Percentiles rank a stretch among this genome's conserved stretches.
Evolutionary conservation across 805 yeast genomes (phyloP).

Genomic region (Yarrowia deformans): DNA sequence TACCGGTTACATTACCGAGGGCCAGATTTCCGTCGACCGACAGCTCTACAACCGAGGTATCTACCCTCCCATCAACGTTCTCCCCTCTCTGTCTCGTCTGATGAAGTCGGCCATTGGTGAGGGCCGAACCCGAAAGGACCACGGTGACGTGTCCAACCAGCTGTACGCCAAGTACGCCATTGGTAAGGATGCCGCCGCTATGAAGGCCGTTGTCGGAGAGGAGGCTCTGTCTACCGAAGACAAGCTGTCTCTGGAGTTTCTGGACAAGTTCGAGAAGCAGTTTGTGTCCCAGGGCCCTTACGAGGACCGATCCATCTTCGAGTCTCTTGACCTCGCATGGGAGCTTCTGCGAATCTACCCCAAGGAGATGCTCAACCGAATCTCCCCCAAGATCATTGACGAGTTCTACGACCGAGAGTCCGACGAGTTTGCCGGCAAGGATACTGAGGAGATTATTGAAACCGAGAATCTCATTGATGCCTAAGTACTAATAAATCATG

Average conservation of each 20-base stretch:
- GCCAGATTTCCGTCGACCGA: constrained; percentile 97
- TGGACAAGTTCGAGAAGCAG: constrained; percentile 96
- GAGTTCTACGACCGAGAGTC: constrained; percentile 94
- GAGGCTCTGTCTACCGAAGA: constrained; percentile 98
- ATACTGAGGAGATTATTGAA: constrained; percentile 48
- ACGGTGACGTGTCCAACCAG: constrained; percentile 99
- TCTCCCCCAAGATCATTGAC: constrained; percentile 93
- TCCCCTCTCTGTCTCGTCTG: constrained; percentile 96
- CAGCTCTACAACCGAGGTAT: constrained; percentile 95
- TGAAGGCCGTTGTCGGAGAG: constrained; percentile 99
- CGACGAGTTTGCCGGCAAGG: constrained; percentile 52
- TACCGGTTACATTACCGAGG: constrained; percentile 99
- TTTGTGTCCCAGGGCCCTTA: constrained; percentile 97
- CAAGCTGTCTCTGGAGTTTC: constrained; percentile 94
- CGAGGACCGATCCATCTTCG: constrained; percentile 93
- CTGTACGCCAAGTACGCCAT: constrained; percentile 98
- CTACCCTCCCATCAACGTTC: constrained; percentile 98
- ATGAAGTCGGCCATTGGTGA: constrained; percentile 99
- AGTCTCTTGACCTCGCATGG: constrained; percentile 98
- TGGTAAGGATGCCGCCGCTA: constrained; percentile 99
- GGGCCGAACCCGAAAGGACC: constrained; percentile 99
- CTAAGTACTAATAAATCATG: constrained; percentile 41
- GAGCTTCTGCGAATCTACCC: constrained; percentile 97
- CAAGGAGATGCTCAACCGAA: constrained; percentile 97
- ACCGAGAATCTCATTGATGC: constrained; percentile 52